Conservation (phyloP, 441 rosid species). For the Theobroma grandiflorum region DNA sequence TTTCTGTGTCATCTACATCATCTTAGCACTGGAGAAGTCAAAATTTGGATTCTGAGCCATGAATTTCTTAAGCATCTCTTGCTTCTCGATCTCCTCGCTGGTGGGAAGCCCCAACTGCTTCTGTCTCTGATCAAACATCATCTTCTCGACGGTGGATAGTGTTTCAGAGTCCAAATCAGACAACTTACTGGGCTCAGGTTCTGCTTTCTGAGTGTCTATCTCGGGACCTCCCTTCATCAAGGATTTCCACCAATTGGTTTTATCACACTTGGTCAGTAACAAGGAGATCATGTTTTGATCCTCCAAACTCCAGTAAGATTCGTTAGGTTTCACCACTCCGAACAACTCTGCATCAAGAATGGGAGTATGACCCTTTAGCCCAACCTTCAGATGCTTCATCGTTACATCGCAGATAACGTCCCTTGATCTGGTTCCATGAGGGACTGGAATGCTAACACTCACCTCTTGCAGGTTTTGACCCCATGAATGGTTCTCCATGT, state of each 20-base stretch:
- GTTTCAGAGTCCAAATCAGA: conserved; percentile 11
- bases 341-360: conserved; percentile 19
- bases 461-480: conserved; percentile 29
- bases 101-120: conserved; percentile 19
- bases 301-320: conserved; percentile 17
- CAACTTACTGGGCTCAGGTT: conserved; percentile 23
- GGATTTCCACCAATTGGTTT: conserved; percentile 26
- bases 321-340: background rate
- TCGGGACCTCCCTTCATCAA: conserved; percentile 23
- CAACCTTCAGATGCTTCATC: conserved; percentile 25
- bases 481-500: conserved; percentile 27
- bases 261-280: conserved; percentile 18
- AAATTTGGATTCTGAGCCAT: conserved; percentile 23
- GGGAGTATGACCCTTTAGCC: conserved; percentile 24
- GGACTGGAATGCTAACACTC: conserved; percentile 12
- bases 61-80: conserved; percentile 23
- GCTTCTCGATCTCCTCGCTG: conserved; percentile 19
- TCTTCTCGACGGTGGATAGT: background rate
- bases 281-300: conserved; percentile 16
- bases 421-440: conserved; percentile 16
- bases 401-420: background rate
- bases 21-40: conserved; percentile 24
- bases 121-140: conserved; percentile 24
- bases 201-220: conserved; percentile 26
- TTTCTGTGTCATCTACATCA: background rate